These are phyloP conservation scores for Suillus fuscotomentosus DNA, from an alignment of 768 basidiomycete genomes.

Conservation along the genomic window DNA sequence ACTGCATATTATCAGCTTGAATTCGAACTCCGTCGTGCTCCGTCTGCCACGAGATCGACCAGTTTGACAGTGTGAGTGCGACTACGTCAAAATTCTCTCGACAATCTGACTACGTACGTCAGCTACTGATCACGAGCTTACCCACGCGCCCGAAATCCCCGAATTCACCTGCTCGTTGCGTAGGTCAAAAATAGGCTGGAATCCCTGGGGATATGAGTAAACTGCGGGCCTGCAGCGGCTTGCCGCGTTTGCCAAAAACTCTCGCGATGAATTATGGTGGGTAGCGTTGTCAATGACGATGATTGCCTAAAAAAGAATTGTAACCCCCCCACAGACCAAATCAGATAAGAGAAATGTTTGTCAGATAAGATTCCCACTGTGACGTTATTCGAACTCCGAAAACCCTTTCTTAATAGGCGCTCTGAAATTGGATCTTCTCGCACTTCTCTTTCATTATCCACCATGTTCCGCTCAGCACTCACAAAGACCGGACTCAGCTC, in stretches of 20 bases:
- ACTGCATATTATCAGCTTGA: no score
- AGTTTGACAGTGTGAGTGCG: no score
- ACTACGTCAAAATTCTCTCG: no score
- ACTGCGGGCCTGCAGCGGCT: neutral
- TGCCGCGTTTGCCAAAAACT: neutral
- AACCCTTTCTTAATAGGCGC: neutral
- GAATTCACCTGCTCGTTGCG: neutral
- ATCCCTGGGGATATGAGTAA: neutral
- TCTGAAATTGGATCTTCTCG: conserved; percentile 3
- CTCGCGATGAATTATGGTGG: no score
- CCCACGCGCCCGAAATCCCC: neutral
- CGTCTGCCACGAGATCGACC: no score
- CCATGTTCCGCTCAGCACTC: conserved; percentile 71
- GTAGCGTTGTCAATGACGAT: no score
- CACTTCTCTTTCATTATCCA: conserved; percentile 31
- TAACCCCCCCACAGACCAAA: no score
- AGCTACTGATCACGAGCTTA: no score
- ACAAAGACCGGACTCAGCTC: conserved; percentile 46
- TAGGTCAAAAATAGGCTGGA: neutral
- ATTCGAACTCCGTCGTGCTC: no score
- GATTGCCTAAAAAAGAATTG: no score
- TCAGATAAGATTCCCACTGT: conserved; percentile 14
- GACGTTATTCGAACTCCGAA: conserved; percentile 17
- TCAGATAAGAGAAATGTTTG: conserved; percentile 7
- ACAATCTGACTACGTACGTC: no score